phyloP scores from a whole-genome alignment of 495 filamentous ascomycete species.

The Neurospora discreta region DNA sequence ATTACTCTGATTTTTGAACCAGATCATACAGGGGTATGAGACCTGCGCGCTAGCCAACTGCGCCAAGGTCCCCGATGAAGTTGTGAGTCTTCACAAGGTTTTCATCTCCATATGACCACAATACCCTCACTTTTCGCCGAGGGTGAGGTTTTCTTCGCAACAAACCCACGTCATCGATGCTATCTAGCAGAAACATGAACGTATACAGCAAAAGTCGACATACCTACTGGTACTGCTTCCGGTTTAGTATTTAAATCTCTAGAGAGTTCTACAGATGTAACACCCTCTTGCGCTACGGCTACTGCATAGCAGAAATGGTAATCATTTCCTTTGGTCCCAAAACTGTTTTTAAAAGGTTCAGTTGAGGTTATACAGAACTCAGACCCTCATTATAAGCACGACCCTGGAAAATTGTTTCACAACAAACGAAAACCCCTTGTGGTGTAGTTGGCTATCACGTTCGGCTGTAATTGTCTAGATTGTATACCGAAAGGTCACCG shows the following conservation, averaged over 20 bases:
- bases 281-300: background rate
- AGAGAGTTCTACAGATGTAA: background rate
- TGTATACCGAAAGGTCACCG: background rate
- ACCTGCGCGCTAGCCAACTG: conserved; percentile 13
- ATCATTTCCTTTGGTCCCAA: background rate
- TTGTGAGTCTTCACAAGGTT: background rate
- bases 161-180: too few species aligned
- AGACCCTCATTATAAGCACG: background rate
- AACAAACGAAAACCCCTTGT: background rate
- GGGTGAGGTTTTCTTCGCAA: background rate
- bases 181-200: too few species aligned
- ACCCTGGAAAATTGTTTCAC: too few species aligned
- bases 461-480: too few species aligned
- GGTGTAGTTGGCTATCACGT: background rate
- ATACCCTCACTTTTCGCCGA: background rate
- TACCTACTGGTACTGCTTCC: background rate
- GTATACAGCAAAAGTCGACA: background rate
- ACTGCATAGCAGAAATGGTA: background rate
- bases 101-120: background rate
- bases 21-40: conserved; percentile 11
- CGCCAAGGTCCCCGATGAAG: conserved; percentile 2
- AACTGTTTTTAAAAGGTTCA: background rate
- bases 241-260: background rate
- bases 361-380: background rate
- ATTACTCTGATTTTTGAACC: conserved; percentile 9